phyloP scores from a whole-genome alignment of 176 grass and related monocot genomes.

The Rhynchospora pubera region DNA sequence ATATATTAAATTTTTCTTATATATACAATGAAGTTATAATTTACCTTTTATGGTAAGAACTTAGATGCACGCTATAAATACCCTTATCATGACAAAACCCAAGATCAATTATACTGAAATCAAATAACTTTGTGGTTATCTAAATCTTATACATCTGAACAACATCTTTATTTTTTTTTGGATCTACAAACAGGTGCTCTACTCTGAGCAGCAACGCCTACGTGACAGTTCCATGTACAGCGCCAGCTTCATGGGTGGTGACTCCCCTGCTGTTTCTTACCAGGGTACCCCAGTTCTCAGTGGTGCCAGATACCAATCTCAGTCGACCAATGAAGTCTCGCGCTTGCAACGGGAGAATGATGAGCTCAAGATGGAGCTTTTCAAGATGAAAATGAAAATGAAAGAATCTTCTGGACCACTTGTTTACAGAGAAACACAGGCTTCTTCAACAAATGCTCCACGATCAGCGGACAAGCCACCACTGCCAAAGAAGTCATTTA shows the following conservation, averaged over 20 bases:
- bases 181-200: constrained; percentile 32
- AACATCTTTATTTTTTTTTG: not conserved
- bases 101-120: not conserved
- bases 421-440: not conserved
- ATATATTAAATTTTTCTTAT: not conserved
- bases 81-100: not conserved
- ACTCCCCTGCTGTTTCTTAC: constrained; percentile 40
- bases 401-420: constrained; percentile 24
- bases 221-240: constrained; percentile 21
- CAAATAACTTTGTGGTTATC: not conserved
- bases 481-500: constrained; percentile 52
- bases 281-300: constrained; percentile 22
- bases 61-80: no score
- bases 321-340: constrained; percentile 43
- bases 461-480: constrained; percentile 34
- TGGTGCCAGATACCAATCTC: constrained; percentile 16
- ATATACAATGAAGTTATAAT: not conserved
- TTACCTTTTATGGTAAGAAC: not conserved
- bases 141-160: not conserved
- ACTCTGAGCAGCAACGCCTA: constrained; percentile 78
- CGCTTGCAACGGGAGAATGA: constrained; percentile 85
- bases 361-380: constrained; percentile 59
- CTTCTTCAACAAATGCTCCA: not conserved
- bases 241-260: constrained; percentile 23
- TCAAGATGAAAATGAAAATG: constrained; percentile 51